A percentile compares a stretch with the other conserved stretches of the same genome.
These are phyloP conservation scores for Penicillium steckii DNA, from an alignment of 495 filamentous ascomycete species.

Conservation along the genomic window DNA sequence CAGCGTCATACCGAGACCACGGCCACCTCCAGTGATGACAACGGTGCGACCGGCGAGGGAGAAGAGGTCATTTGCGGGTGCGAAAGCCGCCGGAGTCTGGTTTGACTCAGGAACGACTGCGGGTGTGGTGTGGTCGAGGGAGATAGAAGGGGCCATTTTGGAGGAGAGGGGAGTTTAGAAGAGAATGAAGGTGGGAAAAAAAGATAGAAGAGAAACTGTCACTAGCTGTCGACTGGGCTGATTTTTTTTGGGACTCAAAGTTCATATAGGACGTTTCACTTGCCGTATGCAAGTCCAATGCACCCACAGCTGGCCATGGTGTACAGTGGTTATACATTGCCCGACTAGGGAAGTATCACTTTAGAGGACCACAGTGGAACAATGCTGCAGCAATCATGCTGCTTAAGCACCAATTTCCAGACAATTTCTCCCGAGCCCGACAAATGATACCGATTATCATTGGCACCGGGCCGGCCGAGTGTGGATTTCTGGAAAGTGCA, in stretches of 20 bases:
- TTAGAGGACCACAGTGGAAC: conserved; percentile 14
- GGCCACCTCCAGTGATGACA: conserved; percentile 67
- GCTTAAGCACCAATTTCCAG: conserved; percentile 1
- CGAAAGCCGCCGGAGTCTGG: conserved; percentile 23
- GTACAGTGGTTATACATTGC: conserved; percentile 14
- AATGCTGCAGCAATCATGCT: neutral
- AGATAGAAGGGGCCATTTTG: conserved; percentile 30
- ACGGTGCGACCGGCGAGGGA: conserved; percentile 65
- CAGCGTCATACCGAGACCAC: conserved; percentile 61
- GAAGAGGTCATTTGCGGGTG: conserved; percentile 27
- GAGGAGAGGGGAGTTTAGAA: no score
- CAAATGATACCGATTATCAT: conserved; percentile 11
- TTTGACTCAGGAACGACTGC: conserved; percentile 21
- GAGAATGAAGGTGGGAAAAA: neutral
- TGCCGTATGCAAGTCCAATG: neutral
- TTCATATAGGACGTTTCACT: conserved; percentile 9
- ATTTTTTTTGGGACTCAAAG: neutral
- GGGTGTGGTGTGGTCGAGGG: conserved; percentile 23
- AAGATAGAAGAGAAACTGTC: neutral
- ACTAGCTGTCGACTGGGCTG: neutral
- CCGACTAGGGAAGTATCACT: conserved; percentile 15
- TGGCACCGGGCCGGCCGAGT: neutral
- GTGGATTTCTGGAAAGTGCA: conserved; percentile 3
- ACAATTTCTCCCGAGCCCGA: neutral
- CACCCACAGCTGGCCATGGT: neutral